Conservation (phyloP, 129 eudicot genomes). For the sunflower (Helianthus annuus) region DNA sequence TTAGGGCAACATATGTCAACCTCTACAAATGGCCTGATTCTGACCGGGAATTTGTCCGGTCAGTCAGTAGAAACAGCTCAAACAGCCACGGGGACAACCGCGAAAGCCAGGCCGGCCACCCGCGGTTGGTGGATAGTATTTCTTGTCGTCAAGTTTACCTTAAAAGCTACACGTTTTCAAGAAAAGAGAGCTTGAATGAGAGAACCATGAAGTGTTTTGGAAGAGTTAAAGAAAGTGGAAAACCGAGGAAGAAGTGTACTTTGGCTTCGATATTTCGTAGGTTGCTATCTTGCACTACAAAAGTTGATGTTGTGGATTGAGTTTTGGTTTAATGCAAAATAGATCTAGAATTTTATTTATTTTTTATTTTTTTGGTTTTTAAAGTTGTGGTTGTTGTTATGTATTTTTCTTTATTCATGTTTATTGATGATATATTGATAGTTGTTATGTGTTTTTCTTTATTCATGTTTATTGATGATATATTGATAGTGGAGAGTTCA, state of each 20-base stretch:
- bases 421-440: background rate
- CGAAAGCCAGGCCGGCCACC: slow-evolving; percentile 22
- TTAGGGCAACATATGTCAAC: slow-evolving; percentile 70
- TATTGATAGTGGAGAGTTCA: too few relatives aligned
- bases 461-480: slow-evolving; percentile 20
- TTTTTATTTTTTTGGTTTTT: background rate
- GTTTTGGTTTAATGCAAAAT: slow-evolving; percentile 20
- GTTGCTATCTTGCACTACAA: slow-evolving; percentile 75
- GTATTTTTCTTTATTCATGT: slow-evolving; percentile 20
- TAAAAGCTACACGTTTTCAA: slow-evolving; percentile 83
- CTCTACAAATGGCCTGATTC: slow-evolving; percentile 93
- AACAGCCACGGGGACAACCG: background rate
- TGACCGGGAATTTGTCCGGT: slow-evolving; percentile 70
- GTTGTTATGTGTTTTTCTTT: background rate
- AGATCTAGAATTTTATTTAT: background rate
- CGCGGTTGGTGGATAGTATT: slow-evolving; percentile 74
- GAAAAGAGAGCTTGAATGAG: slow-evolving; percentile 57
- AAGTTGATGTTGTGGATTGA: slow-evolving; percentile 71
- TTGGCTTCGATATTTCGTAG: slow-evolving; percentile 60
- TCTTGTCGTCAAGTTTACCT: slow-evolving; percentile 79
- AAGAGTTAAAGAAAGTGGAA: slow-evolving; percentile 41
- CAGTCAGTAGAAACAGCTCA: slow-evolving; percentile 48
- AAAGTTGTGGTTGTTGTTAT: background rate
- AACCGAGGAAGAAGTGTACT: slow-evolving; percentile 28
- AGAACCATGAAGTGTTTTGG: slow-evolving; percentile 55